A percentile compares a stretch with the other conserved stretches of the same genome.
These are phyloP conservation scores for Smittium mucronatum DNA, from an alignment of 371 early-diverging fungal genomes.

Conservation along the genomic window DNA sequence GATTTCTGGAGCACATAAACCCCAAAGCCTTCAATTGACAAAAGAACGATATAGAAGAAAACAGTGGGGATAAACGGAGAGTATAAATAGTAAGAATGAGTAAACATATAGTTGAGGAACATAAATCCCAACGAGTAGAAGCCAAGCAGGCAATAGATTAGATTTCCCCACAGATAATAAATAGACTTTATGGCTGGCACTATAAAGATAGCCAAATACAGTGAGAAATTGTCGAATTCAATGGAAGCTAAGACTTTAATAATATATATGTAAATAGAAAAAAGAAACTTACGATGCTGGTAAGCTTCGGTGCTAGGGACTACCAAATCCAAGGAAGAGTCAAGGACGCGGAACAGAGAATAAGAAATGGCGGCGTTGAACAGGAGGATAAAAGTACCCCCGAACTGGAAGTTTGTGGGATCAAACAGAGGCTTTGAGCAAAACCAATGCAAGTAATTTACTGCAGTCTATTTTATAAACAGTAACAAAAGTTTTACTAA, in stretches of 20 bases:
- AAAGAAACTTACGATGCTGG: constrained; percentile 5
- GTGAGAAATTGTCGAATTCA: neutral
- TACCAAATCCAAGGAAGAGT: neutral
- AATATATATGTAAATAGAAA: neutral
- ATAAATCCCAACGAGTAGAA: neutral
- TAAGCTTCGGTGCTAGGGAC: constrained; percentile 8
- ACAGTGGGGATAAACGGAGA: neutral
- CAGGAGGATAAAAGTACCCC: neutral
- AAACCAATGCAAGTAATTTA: neutral
- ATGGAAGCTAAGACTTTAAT: neutral
- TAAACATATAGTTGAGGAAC: neutral
- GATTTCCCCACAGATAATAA: constrained; percentile 2
- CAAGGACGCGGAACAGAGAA: neutral
- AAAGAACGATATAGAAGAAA: neutral
- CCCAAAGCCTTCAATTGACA: neutral
- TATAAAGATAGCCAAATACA: neutral
- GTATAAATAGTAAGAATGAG: neutral
- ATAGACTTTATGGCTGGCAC: neutral
- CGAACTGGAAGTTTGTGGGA: neutral
- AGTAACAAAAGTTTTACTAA: neutral
- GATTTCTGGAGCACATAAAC: neutral
- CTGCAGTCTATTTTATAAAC: neutral
- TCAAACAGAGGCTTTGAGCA: neutral
- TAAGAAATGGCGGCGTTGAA: neutral
- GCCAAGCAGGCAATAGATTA: neutral